Base-by-base conservation (phyloP, 78 protist species). In the Speleostelium caveatum region DNA sequence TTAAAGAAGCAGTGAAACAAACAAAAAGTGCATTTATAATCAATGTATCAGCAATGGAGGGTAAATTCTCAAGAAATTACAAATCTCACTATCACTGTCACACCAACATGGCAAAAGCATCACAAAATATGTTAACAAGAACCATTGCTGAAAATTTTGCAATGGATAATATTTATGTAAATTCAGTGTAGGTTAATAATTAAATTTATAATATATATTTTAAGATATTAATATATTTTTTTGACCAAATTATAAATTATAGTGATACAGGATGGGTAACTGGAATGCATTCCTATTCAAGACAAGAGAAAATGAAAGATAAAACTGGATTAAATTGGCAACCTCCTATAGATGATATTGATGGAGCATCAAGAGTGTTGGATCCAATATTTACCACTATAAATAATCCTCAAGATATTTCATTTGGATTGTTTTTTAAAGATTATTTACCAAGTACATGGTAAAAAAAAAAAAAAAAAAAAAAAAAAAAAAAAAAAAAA, bases 41-140 rank as follows among this genome's bases (percentile, higher is more conserved):
- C 60, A 97, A 98, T 79, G 99, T 98, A 32, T 32, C 69, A 19
- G 97, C 99, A 6, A 97, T 98, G 99, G 99, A 98, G 69, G 98
- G 96, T 5, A 42, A 39, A 42, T 80, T 80, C 42, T 19, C 24
- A 12, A 66, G 94, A 67, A 30, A 95, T 17, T 33, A 58, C 66
- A 96, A 97, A 92, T 60, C 86, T 59, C 45, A 96, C 21, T 24
- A 62, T 33, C 99, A 98, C 86, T 97, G 98, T 60, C 99, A 98
- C 96, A 98, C 98, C 45, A 98, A 98, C 95, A 98, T 98, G 99
- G 98, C 98, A 59, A 97, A 97, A 88, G 96, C 94, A 36, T 71
- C 79, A 30, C 97, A 98, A 68, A 98, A 98, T 92, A 98, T 98
- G 99, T 93, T 97, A 73, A 97, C 98, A 21, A 86, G 99, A 24